Percentiles rank a stretch among this genome's conserved stretches.
Evolutionary conservation across 495 filamentous ascomycete genomes (phyloP).

Genomic region (Aspergillus sclerotioniger): DNA sequence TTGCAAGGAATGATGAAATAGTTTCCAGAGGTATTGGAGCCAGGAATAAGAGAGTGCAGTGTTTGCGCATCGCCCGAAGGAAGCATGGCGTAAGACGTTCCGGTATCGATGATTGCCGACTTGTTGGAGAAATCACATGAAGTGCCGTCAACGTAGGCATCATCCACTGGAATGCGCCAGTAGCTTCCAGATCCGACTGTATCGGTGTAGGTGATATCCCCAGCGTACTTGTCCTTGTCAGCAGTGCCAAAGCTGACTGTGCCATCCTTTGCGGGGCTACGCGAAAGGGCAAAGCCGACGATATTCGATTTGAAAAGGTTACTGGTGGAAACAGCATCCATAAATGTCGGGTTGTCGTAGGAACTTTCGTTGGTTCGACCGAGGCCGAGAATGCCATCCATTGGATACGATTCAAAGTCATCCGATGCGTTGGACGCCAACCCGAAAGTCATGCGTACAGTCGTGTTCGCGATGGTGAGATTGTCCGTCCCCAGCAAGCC

Average conservation of each 20-base stretch:
- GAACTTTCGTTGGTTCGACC: constrained; percentile 47
- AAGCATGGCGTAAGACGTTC: constrained; percentile 72
- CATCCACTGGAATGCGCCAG: constrained; percentile 71
- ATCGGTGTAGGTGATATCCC: constrained; percentile 61
- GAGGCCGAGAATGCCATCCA: constrained; percentile 87
- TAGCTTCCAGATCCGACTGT: constrained; percentile 33
- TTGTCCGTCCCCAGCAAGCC: constrained; percentile 64
- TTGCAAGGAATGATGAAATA: constrained; percentile 70
- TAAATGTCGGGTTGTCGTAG: constrained; percentile 56
- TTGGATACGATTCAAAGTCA: constrained; percentile 71
- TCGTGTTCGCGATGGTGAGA: constrained; percentile 62
- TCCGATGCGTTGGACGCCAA: constrained; percentile 61
- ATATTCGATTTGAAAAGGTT: constrained; percentile 61
- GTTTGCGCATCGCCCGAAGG: constrained; percentile 61
- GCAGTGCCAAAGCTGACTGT: constrained; percentile 73
- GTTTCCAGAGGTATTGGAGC: constrained; percentile 47
- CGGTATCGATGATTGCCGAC: constrained; percentile 74
- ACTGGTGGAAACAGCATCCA: constrained; percentile 58
- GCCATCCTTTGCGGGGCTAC: constrained; percentile 68
- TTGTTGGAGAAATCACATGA: constrained; percentile 46
- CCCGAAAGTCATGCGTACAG: constrained; percentile 63
- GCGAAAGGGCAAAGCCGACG: constrained; percentile 64
- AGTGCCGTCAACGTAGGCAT: constrained; percentile 57
- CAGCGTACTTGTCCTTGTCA: constrained; percentile 62
- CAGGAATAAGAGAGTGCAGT: constrained; percentile 65